These are phyloP conservation scores for Stromatinia cepivora DNA, from an alignment of 2,329 filamentous ascomycete species.

Conservation along the genomic window DNA sequence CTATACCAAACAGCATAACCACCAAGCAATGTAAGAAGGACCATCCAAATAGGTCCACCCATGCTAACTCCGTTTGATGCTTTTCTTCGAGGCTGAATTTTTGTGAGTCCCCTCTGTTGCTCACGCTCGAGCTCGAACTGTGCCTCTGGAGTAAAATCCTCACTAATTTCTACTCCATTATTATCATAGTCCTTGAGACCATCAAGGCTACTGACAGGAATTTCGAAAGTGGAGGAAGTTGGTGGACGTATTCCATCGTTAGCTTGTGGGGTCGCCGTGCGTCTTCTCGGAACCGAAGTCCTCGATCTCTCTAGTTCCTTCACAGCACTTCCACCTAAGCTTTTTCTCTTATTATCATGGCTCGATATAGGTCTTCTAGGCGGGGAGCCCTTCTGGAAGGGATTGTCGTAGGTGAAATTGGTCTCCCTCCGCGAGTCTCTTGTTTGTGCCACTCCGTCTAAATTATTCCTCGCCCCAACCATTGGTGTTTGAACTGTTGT, in stretches of 20 bases:
- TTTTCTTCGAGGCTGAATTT: slow-evolving; percentile 46
- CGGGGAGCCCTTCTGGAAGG: slow-evolving; percentile 85
- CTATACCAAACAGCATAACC: slow-evolving; percentile 82
- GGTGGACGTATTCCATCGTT: slow-evolving; percentile 55
- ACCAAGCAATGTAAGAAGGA: slow-evolving; percentile 68
- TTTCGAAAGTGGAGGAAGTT: slow-evolving; percentile 59
- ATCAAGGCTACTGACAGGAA: slow-evolving; percentile 49
- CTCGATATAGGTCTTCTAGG: slow-evolving; percentile 53
- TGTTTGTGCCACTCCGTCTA: slow-evolving; percentile 41
- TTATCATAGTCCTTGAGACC: slow-evolving; percentile 46
- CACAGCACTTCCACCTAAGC: slow-evolving; percentile 42
- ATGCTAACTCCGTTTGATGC: slow-evolving; percentile 51
- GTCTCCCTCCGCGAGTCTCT: slow-evolving; percentile 48
- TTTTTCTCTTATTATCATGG: slow-evolving; percentile 50
- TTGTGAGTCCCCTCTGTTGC: slow-evolving; percentile 54
- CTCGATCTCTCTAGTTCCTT: slow-evolving; percentile 44
- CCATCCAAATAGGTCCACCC: slow-evolving; percentile 67
- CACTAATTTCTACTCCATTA: slow-evolving; percentile 65
- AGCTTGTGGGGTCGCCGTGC: slow-evolving; percentile 49
- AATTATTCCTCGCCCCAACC: slow-evolving; percentile 56
- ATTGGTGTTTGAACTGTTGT: slow-evolving; percentile 46
- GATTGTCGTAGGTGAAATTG: slow-evolving; percentile 86
- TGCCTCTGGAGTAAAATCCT: slow-evolving; percentile 93
- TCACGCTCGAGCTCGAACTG: slow-evolving; percentile 77
- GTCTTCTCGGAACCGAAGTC: slow-evolving; percentile 48